Evolutionary conservation across 2,329 filamentous ascomycete genomes (phyloP).

Genomic region (Sporothrix curviconia): DNA sequence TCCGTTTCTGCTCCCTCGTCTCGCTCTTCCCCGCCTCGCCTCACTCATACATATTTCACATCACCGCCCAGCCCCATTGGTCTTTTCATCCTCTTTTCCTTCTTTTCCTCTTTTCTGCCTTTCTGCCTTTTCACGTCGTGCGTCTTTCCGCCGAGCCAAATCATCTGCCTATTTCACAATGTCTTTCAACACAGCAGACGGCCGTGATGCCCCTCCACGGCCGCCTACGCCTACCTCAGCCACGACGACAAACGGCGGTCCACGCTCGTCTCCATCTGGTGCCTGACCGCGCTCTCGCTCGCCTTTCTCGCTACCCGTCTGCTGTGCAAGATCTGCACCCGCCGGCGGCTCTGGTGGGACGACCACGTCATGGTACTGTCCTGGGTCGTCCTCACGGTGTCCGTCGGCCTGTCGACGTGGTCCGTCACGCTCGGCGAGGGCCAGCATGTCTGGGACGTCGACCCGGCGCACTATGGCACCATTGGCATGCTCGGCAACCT

Average conservation of each 20-base stretch:
- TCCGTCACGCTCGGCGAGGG: constrained; percentile 6
- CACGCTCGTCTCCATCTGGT: constrained; percentile 19
- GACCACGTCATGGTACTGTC: constrained; percentile 22
- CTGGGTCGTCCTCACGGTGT: constrained; percentile 18
- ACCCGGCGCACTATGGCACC: neutral
- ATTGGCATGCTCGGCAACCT: constrained; percentile 14
- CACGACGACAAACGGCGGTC: constrained; percentile 10
- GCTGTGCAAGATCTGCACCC: constrained; percentile 21
- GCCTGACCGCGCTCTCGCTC: constrained; percentile 17
- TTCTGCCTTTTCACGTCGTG: neutral
- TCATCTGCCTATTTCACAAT: neutral
- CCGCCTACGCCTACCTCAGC: neutral
- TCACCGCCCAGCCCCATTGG: neutral
- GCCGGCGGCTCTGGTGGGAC: constrained; percentile 25
- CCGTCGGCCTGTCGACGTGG: constrained; percentile 4
- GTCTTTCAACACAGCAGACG: constrained; percentile 1
- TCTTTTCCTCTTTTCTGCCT: neutral
- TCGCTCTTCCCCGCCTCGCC: neutral
- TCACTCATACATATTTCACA: neutral
- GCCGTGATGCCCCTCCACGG: neutral
- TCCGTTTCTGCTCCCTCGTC: neutral
- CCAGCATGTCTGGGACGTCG: constrained; percentile 13
- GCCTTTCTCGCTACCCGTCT: constrained; percentile 22
- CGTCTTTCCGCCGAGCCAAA: neutral
- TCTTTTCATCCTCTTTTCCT: neutral